phyloP scores from a whole-genome alignment of 257 asterid species.

The Primulina tabacum region DNA sequence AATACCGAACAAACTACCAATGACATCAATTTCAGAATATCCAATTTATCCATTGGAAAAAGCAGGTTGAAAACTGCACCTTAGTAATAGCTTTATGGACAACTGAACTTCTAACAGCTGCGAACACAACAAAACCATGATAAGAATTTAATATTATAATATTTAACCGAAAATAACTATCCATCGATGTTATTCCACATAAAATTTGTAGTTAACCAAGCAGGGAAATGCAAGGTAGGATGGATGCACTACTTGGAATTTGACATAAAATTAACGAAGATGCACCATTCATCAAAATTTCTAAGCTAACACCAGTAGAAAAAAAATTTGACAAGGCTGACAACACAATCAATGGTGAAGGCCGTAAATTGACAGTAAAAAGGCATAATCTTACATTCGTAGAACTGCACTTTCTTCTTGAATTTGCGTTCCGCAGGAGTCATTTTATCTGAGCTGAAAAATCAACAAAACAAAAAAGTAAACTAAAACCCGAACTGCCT shows the following conservation, averaged over 20 bases:
- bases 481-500: background rate
- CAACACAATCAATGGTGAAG: background rate
- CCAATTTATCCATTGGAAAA: too few relatives aligned
- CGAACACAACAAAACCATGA: conserved; percentile 11
- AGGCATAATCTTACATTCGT: conserved; percentile 42
- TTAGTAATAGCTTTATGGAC: conserved; percentile 46
- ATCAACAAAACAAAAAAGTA: background rate
- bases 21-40: background rate
- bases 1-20: background rate
- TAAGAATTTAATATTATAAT: background rate
- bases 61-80: background rate
- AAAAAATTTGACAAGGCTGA: background rate
- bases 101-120: conserved; percentile 63
- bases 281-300: too few relatives aligned
- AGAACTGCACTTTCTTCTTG: conserved; percentile 67
- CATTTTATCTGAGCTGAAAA: conserved; percentile 26
- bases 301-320: too few relatives aligned
- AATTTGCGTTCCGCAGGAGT: conserved; percentile 57
- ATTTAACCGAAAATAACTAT: background rate
- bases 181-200: background rate
- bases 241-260: background rate
- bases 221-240: background rate
- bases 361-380: background rate
- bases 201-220: background rate
- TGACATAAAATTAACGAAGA: background rate